Base-by-base conservation (phyloP, 2,329 filamentous ascomycete genomes). In the Ophiobolus disseminans region DNA sequence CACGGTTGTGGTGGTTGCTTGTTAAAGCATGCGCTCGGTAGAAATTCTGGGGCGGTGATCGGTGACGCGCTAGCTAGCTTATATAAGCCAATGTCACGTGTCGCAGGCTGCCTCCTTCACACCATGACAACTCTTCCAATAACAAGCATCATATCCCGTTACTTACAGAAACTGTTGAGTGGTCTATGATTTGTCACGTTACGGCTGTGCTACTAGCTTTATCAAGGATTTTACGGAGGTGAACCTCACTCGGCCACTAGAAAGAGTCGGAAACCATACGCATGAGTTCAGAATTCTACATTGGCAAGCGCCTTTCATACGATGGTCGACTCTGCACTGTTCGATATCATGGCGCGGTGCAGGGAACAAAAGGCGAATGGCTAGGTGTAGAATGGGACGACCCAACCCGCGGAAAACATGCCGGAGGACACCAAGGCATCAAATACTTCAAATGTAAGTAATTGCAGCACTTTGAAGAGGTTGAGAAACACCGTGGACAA, bases 321-420 rank as follows among this genome's bases (percentile, higher is more conserved):
- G 86, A 88, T 58, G 85, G 85, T 23, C 84, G 85, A 16, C 75
- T 89, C 32, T 96, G 92, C 74, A 97, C 93, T 1, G 82, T 97
- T 48, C 86, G 91, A 53, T 97, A 92, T 68, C 76, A 89, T 53
- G 94, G 94, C 35, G 73, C 82, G 25, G 88, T 97, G 6, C 80
- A 84, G 40, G 89, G 88, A 59, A 92, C 91, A 7, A 80, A 83
- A 34, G 90, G 91, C 39, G 79, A 82, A 55, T 97, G 93, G 92
- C 82, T 97, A 25, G 94, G 94, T 37, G 90, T 97, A 38, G 94
- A 99, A 81, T 99, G 94, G 94, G 93, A 97, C 74, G 90, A 97
- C 71, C 78, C 86, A 47, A 81, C 80, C 28, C 83, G 92, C 64
- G 94, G 94, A 53, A 97, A 97, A 78, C 92, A 99, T 74, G 84